Percentiles rank a stretch among this genome's conserved stretches.
phyloP scores from a whole-genome alignment of 169 alveolate species.

The Plasmodium yoelii region DNA sequence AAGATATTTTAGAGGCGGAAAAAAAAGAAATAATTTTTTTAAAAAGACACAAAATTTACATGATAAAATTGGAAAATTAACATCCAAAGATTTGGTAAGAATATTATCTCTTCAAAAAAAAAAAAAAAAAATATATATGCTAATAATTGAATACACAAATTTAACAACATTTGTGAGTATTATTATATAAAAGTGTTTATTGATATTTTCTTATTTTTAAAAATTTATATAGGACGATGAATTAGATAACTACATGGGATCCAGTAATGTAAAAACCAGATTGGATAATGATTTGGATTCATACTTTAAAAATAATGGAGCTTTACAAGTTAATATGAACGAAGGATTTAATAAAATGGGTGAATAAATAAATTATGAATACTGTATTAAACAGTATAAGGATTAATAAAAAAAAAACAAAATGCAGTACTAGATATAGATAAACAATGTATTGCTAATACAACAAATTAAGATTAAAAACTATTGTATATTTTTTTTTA shows the following conservation, averaged over 20 bases:
- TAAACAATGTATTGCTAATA: too few species aligned
- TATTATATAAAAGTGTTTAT: too few species aligned
- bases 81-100: conserved; percentile 62
- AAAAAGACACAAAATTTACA: conserved; percentile 51
- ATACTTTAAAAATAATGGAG: conserved; percentile 53
- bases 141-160: too few species aligned
- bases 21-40: conserved; percentile 39
- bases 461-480: too few species aligned
- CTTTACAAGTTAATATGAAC: conserved; percentile 27
- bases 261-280: conserved; percentile 62
- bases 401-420: too few species aligned
- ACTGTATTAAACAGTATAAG: neutral
- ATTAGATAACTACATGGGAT: conserved; percentile 69
- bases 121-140: too few species aligned
- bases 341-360: conserved; percentile 36
- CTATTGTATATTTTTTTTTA: too few species aligned
- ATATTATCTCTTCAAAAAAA: too few species aligned
- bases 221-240: conserved; percentile 39
- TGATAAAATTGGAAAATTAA: conserved; percentile 61
- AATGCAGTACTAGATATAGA: too few species aligned
- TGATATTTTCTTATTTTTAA: too few species aligned
- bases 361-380: conserved; percentile 5
- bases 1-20: conserved; percentile 27
- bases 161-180: too few species aligned
- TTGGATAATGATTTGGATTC: conserved; percentile 70